Conservation (phyloP, 2,329 filamentous ascomycete species). For the Chrysoporthe austroafricana region DNA sequence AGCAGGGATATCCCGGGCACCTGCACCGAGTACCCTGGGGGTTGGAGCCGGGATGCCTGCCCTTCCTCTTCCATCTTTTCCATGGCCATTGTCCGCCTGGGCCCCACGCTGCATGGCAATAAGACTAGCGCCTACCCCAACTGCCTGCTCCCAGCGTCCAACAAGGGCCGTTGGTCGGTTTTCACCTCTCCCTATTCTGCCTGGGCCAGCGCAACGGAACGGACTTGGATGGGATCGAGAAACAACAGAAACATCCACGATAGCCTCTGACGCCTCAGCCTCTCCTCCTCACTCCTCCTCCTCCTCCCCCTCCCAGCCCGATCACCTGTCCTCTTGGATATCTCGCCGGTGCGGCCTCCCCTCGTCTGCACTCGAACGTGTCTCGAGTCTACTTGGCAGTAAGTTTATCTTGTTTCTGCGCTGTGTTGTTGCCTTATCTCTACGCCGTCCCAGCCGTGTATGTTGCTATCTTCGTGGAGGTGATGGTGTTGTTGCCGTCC, state of each 20-base stretch:
- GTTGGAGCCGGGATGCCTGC: constrained; percentile 6
- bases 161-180: constrained; percentile 14
- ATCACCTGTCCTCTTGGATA: constrained; percentile 1
- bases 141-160: constrained; percentile 9
- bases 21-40: constrained; percentile 18
- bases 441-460: not conserved
- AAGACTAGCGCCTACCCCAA: constrained; percentile 29
- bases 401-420: constrained; percentile 22
- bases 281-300: constrained; percentile 3
- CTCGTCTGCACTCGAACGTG: not conserved
- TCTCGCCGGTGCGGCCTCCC: not conserved
- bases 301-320: no score
- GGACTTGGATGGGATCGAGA: constrained; percentile 5
- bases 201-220: constrained; percentile 16
- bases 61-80: constrained; percentile 8
- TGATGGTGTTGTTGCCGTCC: not conserved
- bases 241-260: constrained; percentile 15
- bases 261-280: not conserved
- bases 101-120: constrained; percentile 25
- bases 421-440: constrained; percentile 21
- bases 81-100: not conserved
- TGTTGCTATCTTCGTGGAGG: not conserved
- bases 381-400: constrained; percentile 4
- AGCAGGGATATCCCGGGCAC: constrained; percentile 17
- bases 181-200: constrained; percentile 22